Conservation (phyloP, 2,329 filamentous ascomycete genomes). For the Helicocarpus griseus region DNA sequence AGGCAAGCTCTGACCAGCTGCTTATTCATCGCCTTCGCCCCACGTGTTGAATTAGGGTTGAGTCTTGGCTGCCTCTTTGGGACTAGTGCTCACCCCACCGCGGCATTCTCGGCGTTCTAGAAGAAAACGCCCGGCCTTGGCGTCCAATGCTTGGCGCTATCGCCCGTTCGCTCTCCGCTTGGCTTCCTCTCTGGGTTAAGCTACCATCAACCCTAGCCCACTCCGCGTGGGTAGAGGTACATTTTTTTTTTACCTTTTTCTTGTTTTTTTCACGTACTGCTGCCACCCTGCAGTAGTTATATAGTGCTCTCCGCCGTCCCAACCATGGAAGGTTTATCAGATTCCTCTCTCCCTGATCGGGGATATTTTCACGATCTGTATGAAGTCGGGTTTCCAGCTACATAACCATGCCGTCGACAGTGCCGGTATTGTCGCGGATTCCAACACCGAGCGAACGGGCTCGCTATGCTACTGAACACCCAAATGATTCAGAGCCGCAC, state of each 20-base stretch:
- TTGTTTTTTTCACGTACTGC: background rate
- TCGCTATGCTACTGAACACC: background rate
- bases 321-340: background rate
- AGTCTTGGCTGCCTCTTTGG: constrained; percentile 3
- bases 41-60: background rate
- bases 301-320: background rate
- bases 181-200: constrained; percentile 1
- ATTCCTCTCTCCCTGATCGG: background rate
- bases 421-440: constrained; percentile 1
- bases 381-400: background rate
- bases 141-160: background rate
- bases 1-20: background rate
- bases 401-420: constrained; percentile 2
- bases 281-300: background rate
- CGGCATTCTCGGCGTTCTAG: background rate
- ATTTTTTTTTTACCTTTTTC: background rate
- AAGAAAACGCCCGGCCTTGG: background rate
- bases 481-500: constrained; percentile 9
- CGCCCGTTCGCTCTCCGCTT: background rate
- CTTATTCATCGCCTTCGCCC: background rate
- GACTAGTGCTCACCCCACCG: background rate
- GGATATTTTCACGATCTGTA: background rate
- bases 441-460: background rate
- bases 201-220: background rate
- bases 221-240: too few relatives aligned